Evolutionary conservation across 2,329 filamentous ascomycete species (phyloP), one percentile per base, ranked within the genome.

Genomic region (Cladosporium halotolerans): DNA sequence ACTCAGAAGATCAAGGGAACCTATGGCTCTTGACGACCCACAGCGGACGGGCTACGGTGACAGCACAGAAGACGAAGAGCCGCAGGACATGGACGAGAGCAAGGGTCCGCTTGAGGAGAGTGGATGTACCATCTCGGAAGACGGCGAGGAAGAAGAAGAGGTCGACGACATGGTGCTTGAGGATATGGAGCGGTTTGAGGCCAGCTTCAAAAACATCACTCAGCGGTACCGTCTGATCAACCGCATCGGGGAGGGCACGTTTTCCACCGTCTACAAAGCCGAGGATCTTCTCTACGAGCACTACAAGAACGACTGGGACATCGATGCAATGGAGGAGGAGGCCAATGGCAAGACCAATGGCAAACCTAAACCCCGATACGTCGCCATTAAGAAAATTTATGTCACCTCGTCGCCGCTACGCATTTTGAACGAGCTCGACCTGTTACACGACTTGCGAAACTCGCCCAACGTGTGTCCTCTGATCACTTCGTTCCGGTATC

Each of bases 301-400:
- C 55, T 95, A 89, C 70, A 76, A 87, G 58, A 96, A 96, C 67
- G 81, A 85, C 59, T 97, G 92, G 90, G 91, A 97, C 65, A 69
- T 86, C 38, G 79, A 81, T 43, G 84, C 79, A 59, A 82, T 84
- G 40, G 79, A 83, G 52, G 76, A 79, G 45, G 71, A 76, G n/a
- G 80, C 82, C 28, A 43, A 47, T 11, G 55, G 63, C n/a, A 62
- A 62, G 45, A 58, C 64, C 44, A 65, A 65, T 40, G 32, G 42
- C 28, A 45, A 62, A 16, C 56, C 54, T 28, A 79, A 74, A 60
- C 77, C 86, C 19, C 88, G 86, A 67, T 97, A 86, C 66, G 95
- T 99, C 57, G 93, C 95, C 16, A 88, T 99, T 71, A 99, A 99
- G 75, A 99, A 99, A 75, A 99, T 99, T 62, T 99, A 99, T 70